Evolutionary conservation across 176 grass and related monocot genomes (phyloP), one percentile per base, ranked within the genome.

Genomic region (Carex pumila): DNA sequence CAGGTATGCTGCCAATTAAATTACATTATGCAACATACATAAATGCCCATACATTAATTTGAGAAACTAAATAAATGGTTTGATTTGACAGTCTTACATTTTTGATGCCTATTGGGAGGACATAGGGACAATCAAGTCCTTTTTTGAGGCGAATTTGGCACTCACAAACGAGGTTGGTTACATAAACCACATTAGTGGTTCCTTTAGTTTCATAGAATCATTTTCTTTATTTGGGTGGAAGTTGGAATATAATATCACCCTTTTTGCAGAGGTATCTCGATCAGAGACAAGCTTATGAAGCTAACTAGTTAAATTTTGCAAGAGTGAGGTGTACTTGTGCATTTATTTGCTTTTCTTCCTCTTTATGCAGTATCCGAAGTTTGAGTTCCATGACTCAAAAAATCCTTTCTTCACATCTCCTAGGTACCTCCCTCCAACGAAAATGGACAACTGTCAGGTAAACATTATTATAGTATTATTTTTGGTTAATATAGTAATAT

Each of bases 81-180:
- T 83, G 15, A 67, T 88, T 39, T 88, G 37, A 32, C 68, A 97
- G 94, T 89, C 89, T 14, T 91, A 87, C 73, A 61, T 97, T 41
- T 97, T 97, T 64, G 85, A 84, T 21, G 89, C 72, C 19, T 97
- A 97, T 49, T 97, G 94, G 91, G 94, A 97, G 58, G 94, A 97
- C 12, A 88, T 97, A 79, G 94, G 94, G 71, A 97, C 89, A 64
- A 90, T 97, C 65, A 93, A 59, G 76, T 93, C 94, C 59, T 97
- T 97, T 83, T 97, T 93, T 3, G 64, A 97, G 45, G 91, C 94
- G 36, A 97, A 97, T 81, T 85, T 97, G 89, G 87, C 94, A 53
- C 87, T 97, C 66, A 91, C 91, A 14, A 87, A 89, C 19, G 85
- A 98, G 91, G 91, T 93, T 56, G 5, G 12, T 39, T 55, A 14